Evolutionary conservation across 805 yeast genomes (phyloP), one percentile per base, ranked within the genome.

Genomic region (Saccharomycopsis lassenensis): DNA sequence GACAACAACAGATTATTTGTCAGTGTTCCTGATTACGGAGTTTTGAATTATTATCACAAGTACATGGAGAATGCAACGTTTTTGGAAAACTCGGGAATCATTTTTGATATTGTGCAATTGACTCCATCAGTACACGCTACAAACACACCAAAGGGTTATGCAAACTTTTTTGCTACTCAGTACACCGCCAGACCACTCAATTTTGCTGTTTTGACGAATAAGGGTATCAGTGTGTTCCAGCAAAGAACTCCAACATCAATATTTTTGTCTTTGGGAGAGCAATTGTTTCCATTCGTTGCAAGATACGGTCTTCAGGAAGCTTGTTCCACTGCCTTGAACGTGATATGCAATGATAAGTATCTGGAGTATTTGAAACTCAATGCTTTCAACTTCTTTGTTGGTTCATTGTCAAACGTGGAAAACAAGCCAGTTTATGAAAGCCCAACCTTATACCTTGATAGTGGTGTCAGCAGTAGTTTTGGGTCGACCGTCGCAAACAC

Each of bases 291-390:
- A 35, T 84, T 84, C 52, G 73, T 78, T 12, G 69, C 71, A 32
- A 78, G 81, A 37, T 86, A 85, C 54, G 96, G 97, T 4, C 69
- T 77, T 35, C 76, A 82, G 35, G 98, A 93, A 55, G 77, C 94
- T 3, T 89, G 96, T 51, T 78, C 95, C 0, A 77, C 91, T 1
- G 81, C 95, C 7, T 63, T 91, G 34, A 80, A 81, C 46, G 74
- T 85, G 35, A 82, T 95, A 1, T 81, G 94, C 51, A 76, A 83
- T 38, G 71, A 71, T 45, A 74, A 75, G 39, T 69, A 72, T 43
- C 59, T 89, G 0, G 81, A 63, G 42, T 50, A 60, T 11, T 52
- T 61, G 29, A 59, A 67, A 51, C 56, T 65, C 1, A 59, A 57
- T 33, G 65, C 69, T 3, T 52, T 65, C 33, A 63, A 59, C 15